These are phyloP conservation scores for Sambucus nigra DNA, from an alignment of 129 eudicot species.

Conservation along the genomic window DNA sequence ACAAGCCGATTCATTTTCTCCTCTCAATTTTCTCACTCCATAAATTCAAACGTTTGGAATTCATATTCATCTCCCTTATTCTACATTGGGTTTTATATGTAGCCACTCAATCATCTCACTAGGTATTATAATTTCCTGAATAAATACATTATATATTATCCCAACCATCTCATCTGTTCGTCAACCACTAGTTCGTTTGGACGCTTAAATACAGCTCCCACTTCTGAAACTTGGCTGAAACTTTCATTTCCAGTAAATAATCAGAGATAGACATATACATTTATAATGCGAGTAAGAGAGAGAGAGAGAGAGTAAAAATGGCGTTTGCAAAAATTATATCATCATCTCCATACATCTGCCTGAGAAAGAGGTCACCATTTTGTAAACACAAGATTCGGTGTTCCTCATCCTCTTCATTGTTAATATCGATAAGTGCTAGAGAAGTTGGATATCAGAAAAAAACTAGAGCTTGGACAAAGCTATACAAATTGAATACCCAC, in stretches of 20 bases:
- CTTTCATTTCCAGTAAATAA: neutral
- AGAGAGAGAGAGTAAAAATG: conserved; percentile 11
- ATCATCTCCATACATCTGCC: conserved; percentile 19
- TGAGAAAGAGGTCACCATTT: conserved; percentile 21
- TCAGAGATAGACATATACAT: neutral
- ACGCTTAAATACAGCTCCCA: too few species aligned
- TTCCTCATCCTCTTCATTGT: conserved; percentile 26
- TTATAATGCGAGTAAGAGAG: too few species aligned
- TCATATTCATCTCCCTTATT: too few species aligned
- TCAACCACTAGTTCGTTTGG: too few species aligned
- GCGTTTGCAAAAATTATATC: conserved; percentile 29
- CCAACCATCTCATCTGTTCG: too few species aligned
- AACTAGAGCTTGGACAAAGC: conserved; percentile 79
- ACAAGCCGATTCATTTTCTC: too few species aligned
- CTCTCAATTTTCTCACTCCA: too few species aligned
- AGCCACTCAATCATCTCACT: too few species aligned
- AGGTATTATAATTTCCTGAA: too few species aligned
- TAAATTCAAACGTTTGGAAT: too few species aligned
- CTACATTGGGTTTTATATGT: too few species aligned
- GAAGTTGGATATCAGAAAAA: conserved; percentile 56
- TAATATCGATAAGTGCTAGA: conserved; percentile 50
- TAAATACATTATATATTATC: neutral
- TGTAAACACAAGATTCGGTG: conserved; percentile 18
- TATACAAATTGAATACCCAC: conserved; percentile 68
- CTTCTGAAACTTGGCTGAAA: neutral